A percentile compares a stretch with the other conserved stretches of the same genome.
These are phyloP conservation scores for Fusarium tanahbumbuense DNA, from an alignment of 2,329 filamentous ascomycete species.

Conservation along the genomic window DNA sequence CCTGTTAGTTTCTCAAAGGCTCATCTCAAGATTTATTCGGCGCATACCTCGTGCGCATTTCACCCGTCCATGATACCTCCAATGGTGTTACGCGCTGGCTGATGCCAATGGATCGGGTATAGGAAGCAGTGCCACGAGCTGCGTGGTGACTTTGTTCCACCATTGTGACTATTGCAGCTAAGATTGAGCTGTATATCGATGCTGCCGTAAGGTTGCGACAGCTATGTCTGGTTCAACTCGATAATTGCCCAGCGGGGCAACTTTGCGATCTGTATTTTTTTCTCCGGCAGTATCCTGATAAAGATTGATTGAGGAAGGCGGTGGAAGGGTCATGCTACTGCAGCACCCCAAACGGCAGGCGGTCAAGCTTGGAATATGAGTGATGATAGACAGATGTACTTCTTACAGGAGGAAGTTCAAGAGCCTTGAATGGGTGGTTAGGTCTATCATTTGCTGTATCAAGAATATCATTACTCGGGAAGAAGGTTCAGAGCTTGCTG, in stretches of 20 bases:
- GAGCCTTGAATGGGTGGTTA: not conserved
- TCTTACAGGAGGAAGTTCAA: not conserved
- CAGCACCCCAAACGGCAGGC: conserved; percentile 33
- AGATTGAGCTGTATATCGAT: conserved; percentile 15
- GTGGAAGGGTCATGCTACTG: conserved; percentile 3
- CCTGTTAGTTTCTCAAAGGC: conserved; percentile 29
- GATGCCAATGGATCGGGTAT: conserved; percentile 54
- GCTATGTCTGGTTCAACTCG: conserved; percentile 29
- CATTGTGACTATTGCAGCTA: conserved; percentile 43
- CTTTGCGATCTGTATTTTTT: conserved; percentile 43
- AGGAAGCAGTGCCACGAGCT: conserved; percentile 49
- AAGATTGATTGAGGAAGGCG: conserved; percentile 19
- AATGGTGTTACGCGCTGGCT: conserved; percentile 55
- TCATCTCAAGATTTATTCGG: not conserved
- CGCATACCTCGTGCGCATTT: conserved; percentile 54
- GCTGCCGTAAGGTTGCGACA: conserved; percentile 17
- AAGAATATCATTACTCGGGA: not conserved
- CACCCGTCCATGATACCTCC: conserved; percentile 53
- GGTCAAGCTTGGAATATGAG: conserved; percentile 33
- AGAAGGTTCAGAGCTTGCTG: not conserved
- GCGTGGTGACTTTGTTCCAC: conserved; percentile 48
- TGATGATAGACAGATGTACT: not conserved
- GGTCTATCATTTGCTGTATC: no score
- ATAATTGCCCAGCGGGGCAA: conserved; percentile 31
- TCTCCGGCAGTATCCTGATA: conserved; percentile 38